phyloP scores from a whole-genome alignment of 441 rosid species.

The Aleurites moluccanus region DNA sequence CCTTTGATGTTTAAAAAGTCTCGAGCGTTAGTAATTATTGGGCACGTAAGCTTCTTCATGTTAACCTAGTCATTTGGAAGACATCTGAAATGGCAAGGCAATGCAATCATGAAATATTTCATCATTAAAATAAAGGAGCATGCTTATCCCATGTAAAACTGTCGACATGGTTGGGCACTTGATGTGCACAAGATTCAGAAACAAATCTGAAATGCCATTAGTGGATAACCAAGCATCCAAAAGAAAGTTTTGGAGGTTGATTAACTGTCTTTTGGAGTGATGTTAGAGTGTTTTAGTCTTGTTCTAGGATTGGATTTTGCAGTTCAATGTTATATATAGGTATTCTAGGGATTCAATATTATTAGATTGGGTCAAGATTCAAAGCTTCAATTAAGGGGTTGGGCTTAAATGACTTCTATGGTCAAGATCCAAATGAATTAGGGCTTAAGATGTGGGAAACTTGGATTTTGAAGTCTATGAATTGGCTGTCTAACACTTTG shows the following conservation, averaged over 20 bases:
- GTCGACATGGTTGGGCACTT: background rate
- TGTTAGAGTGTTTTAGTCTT: background rate
- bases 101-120: background rate
- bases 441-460: background rate
- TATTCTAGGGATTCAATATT: background rate
- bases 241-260: constrained; percentile 2
- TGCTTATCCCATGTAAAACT: background rate
- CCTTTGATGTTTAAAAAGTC: background rate
- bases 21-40: background rate
- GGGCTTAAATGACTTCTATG: constrained; percentile 7
- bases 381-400: background rate
- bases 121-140: background rate
- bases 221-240: constrained; percentile 2
- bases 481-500: background rate
- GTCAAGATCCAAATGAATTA: background rate
- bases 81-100: constrained; percentile 2
- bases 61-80: background rate
- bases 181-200: background rate
- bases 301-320: too few species aligned
- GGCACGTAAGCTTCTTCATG: background rate
- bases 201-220: background rate
- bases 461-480: background rate
- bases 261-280: background rate
- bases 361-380: background rate
- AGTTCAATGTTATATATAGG: background rate